Evolutionary conservation across 2,329 filamentous ascomycete species (phyloP).

Genomic region (Westerdykella sp.): DNA sequence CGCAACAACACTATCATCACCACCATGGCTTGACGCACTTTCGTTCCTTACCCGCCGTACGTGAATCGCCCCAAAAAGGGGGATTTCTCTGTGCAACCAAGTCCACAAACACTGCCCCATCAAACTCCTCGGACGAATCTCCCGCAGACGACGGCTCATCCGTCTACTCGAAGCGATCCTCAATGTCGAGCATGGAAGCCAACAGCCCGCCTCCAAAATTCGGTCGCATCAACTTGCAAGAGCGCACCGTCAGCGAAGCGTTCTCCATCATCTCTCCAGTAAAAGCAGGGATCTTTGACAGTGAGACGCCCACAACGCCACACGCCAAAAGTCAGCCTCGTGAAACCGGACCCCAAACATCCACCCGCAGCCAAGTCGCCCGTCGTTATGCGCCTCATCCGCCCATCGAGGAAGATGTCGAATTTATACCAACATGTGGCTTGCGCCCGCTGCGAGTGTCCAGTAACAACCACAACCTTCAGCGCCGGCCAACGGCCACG

Average conservation of each 20-base stretch:
- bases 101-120: conserved; percentile 12
- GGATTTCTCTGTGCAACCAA: conserved; percentile 3
- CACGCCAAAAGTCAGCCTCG: conserved; percentile 9
- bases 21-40: conserved; percentile 1
- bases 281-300: conserved; percentile 21
- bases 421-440: conserved; percentile 25
- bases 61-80: conserved; percentile 1
- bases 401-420: conserved; percentile 13
- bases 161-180: conserved; percentile 35
- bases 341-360: conserved; percentile 11
- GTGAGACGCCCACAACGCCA: conserved; percentile 6
- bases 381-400: conserved; percentile 23
- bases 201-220: conserved; percentile 12
- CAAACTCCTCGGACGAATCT: conserved; percentile 33
- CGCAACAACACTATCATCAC: conserved; percentile 10
- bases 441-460: conserved; percentile 10
- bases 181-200: conserved; percentile 35
- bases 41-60: conserved; percentile 7
- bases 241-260: conserved; percentile 10
- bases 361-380: conserved; percentile 12
- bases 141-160: conserved; percentile 35
- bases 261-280: conserved; percentile 18
- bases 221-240: conserved; percentile 9
- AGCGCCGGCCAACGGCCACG: conserved; percentile 12
- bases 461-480: conserved; percentile 4